These are phyloP conservation scores for Logfia minima DNA, from an alignment of 129 eudicot species.

Conservation along the genomic window DNA sequence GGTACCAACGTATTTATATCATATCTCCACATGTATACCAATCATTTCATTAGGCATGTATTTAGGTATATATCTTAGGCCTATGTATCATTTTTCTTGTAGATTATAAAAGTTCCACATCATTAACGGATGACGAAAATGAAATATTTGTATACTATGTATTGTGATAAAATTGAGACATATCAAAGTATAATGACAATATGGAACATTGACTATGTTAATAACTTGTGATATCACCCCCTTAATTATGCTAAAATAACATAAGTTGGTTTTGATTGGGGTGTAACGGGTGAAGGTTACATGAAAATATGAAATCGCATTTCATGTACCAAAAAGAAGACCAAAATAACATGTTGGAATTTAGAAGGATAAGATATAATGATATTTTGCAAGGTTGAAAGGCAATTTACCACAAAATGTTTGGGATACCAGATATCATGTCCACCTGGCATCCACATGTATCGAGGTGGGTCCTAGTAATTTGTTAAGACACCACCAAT, in stretches of 20 bases:
- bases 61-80: too few species aligned
- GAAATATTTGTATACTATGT: not conserved
- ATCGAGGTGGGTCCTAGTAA: slow-evolving; percentile 16
- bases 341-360: not conserved
- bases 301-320: not conserved
- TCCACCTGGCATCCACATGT: slow-evolving; percentile 32
- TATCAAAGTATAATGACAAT: not conserved
- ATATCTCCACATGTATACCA: too few species aligned
- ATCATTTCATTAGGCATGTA: too few species aligned
- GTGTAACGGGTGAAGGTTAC: not conserved
- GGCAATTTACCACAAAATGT: slow-evolving; percentile 18
- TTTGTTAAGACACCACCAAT: slow-evolving; percentile 23
- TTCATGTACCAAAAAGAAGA: not conserved
- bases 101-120: too few species aligned
- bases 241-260: not conserved
- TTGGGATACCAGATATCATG: slow-evolving; percentile 18
- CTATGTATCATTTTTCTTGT: too few species aligned
- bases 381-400: slow-evolving; percentile 22
- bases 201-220: not conserved
- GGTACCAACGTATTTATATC: too few species aligned
- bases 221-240: not conserved
- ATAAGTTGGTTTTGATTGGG: not conserved
- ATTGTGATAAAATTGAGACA: not conserved
- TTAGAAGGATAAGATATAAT: slow-evolving; percentile 20
- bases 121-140: not conserved